These are phyloP conservation scores for Leccinum solheimii DNA, from an alignment of 1,284 basidiomycete genomes.

Conservation along the genomic window DNA sequence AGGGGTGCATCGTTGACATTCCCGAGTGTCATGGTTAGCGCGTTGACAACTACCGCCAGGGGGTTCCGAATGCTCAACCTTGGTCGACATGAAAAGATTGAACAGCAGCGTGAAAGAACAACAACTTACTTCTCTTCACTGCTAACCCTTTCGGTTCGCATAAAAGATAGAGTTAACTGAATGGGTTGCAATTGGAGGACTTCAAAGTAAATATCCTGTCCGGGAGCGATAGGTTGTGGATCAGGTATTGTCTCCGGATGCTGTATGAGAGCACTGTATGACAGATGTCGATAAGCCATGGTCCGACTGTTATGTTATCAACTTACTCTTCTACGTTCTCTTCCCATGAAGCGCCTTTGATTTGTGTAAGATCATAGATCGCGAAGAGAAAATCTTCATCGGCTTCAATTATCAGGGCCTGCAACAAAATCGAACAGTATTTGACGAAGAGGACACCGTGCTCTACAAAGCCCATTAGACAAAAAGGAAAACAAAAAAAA, in stretches of 20 bases:
- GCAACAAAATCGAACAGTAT: conserved; percentile 93
- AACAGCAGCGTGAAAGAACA: background rate
- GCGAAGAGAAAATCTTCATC: conserved; percentile 98
- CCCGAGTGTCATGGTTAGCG: conserved; percentile 94
- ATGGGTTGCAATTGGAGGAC: conserved; percentile 97
- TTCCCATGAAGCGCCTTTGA: conserved; percentile 90
- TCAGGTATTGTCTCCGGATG: conserved; percentile 79
- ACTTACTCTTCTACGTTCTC: conserved; percentile 73
- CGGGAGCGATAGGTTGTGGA: conserved; percentile 63
- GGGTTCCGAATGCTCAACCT: conserved; percentile 89
- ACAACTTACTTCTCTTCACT: conserved; percentile 84
- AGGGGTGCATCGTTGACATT: conserved; percentile 98
- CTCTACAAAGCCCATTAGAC: conserved; percentile 45
- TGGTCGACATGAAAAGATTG: conserved; percentile 12
- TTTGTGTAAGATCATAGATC: conserved; percentile 88
- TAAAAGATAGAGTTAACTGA: conserved; percentile 91
- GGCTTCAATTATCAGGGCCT: conserved; percentile 93
- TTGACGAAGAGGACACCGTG: conserved; percentile 98
- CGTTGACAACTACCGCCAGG: conserved; percentile 91
- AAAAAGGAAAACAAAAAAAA: background rate
- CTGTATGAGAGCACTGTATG: conserved; percentile 71
- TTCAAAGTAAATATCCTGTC: conserved; percentile 93
- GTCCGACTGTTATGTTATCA: background rate
- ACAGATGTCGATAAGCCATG: conserved; percentile 10
- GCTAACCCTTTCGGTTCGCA: conserved; percentile 93